These are phyloP conservation scores for Colletotrichum tofieldiae DNA, from an alignment of 2,329 filamentous ascomycete species.

Conservation along the genomic window DNA sequence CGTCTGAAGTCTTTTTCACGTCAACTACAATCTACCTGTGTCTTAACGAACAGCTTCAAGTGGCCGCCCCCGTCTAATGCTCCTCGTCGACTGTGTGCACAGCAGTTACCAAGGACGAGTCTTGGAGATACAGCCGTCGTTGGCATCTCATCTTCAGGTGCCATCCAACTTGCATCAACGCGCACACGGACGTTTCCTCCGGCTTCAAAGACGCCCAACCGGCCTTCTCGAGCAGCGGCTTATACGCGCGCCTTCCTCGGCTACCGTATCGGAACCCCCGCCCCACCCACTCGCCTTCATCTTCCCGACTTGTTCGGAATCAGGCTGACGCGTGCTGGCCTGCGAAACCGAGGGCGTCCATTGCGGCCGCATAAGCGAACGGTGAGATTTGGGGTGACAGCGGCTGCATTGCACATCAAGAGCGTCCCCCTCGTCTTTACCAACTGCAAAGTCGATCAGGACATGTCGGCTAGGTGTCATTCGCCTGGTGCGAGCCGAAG, in stretches of 20 bases:
- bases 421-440: not conserved
- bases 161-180: not conserved
- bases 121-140: not conserved
- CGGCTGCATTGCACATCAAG: not conserved
- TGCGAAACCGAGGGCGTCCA: not conserved
- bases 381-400: not conserved
- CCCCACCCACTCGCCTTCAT: not conserved
- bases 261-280: not conserved
- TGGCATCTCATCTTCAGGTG: not conserved
- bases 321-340: not conserved
- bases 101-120: not conserved
- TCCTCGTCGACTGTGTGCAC: not conserved
- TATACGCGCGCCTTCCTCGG: not conserved
- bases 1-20: not conserved
- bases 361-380: conserved; percentile 11
- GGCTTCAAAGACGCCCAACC: not conserved
- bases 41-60: not conserved
- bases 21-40: not conserved
- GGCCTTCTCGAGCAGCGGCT: not conserved
- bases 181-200: not conserved
- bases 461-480: not conserved
- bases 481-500: not conserved
- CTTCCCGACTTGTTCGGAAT: not conserved
- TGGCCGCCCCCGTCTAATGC: not conserved
- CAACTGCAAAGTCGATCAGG: not conserved